Conservation (phyloP, 305 asterid species). For the Solanum hybrid region DNA sequence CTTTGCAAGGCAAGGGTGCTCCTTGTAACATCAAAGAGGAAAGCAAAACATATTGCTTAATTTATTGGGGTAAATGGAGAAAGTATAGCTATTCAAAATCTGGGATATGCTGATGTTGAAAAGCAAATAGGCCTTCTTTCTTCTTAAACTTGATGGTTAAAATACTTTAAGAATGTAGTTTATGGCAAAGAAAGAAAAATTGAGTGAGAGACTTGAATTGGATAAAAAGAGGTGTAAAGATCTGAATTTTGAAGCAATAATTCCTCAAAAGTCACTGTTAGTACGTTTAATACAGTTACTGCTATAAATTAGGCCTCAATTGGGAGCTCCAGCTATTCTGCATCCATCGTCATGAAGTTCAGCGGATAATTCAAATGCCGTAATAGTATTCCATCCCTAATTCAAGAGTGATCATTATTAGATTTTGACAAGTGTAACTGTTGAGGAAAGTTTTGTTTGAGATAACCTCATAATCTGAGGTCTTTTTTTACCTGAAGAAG, state of each 20-base stretch:
- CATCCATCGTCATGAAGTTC: background rate
- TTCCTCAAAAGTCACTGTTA: background rate
- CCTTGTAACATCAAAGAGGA: background rate
- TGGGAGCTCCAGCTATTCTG: background rate
- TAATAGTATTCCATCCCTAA: background rate
- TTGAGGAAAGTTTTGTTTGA: background rate
- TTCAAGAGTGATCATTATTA: background rate
- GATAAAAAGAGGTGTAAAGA: background rate
- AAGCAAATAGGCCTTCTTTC: background rate
- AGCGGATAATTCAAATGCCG: background rate
- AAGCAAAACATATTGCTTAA: background rate
- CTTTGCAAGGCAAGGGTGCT: background rate
- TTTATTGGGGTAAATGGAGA: background rate
- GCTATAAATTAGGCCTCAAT: background rate
- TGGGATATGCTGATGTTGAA: background rate
- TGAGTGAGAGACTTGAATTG: background rate
- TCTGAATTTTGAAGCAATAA: background rate
- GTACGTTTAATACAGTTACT: background rate
- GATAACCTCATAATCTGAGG: background rate
- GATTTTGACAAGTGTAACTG: background rate
- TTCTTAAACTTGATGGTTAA: background rate
- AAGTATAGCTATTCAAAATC: background rate
- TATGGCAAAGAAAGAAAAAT: background rate
- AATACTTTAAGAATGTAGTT: background rate
- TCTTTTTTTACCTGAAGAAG: background rate